Evolutionary conservation across 345 rosid genomes (phyloP), one percentile per base, ranked within the genome.

Genomic region (Arabis alpina): DNA sequence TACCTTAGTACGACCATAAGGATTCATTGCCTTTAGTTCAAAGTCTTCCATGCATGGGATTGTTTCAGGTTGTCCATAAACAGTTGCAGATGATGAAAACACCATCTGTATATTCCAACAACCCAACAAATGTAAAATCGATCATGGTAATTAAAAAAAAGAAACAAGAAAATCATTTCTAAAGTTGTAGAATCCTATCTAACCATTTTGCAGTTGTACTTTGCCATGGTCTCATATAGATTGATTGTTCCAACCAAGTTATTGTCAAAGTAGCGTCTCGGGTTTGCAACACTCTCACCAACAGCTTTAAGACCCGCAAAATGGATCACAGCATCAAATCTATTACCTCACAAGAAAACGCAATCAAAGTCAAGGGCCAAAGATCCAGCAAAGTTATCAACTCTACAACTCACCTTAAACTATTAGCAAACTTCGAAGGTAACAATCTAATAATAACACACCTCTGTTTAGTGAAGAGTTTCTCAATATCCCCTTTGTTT

Each of bases 1-100:
- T 78, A 91, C 99, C 99, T 91, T 94, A 10, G 95, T 91, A 36
- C 96, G 80, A 34, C 99, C 97, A 73, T 94, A 94, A 36, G 99
- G 97, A 76, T 88, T 94, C 97, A 89, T 89, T 16, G 97, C 95
- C 75, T 64, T 80, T 25, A 86, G 72, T 44, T 82, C 75, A 68
- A 84, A 91, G 79, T 84, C 88, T 74, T 91, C 98, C 58, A 83
- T 76, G 65, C 96, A 91, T 8, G 97, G 95, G 51, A 89, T 84
- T 60, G 78, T 86, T 61, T 86, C 90, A 54, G 99, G 99, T 84
- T 94, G 97, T 72, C 97, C 95, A 73, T 91, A 94, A 13, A 91
- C 96, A 73, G 99, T 94, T 8, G 99, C 89, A 19, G 97, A 91
- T 39, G 99, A 94, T 23, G 99, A 94, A 77, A 94, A 94, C 50